phyloP scores from a whole-genome alignment of 2,329 filamentous ascomycete species.

The Fusarium azukiicola region DNA sequence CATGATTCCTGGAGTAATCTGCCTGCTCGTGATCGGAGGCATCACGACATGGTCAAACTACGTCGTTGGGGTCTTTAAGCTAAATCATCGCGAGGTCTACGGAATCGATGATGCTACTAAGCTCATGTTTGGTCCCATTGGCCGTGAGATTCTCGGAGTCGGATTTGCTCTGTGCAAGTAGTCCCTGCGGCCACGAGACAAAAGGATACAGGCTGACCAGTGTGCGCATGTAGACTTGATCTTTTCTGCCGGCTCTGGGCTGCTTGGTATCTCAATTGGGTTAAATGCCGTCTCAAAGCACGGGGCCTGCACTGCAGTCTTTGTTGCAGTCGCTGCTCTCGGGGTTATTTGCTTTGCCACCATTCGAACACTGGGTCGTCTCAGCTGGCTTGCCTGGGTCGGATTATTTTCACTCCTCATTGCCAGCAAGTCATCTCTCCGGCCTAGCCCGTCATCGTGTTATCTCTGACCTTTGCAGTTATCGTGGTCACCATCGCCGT shows the following conservation, averaged over 20 bases:
- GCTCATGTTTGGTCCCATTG: too few species aligned
- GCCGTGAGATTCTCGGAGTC: too few species aligned
- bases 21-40: too few species aligned
- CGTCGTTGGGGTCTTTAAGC: too few species aligned
- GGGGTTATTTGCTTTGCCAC: conserved; percentile 55
- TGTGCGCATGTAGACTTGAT: conserved; percentile 45
- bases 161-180: too few species aligned
- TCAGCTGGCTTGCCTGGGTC: conserved; percentile 59
- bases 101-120: too few species aligned
- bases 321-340: conserved; percentile 60
- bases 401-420: conserved; percentile 55
- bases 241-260: conserved; percentile 62
- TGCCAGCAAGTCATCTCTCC: conserved; percentile 35
- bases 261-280: conserved; percentile 65
- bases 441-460: neutral
- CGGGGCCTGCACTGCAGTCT: conserved; percentile 62
- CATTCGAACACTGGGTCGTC: conserved; percentile 55
- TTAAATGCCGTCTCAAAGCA: conserved; percentile 63
- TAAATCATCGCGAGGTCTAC: too few species aligned
- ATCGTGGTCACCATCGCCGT: conserved; percentile 57
- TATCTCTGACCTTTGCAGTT: conserved; percentile 12
- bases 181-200: too few species aligned
- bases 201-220: too few species aligned
- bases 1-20: too few species aligned
- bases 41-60: too few species aligned